Evolutionary conservation across 73 alveolate genomes (phyloP).

Genomic region (Blepharisma japonicum): DNA sequence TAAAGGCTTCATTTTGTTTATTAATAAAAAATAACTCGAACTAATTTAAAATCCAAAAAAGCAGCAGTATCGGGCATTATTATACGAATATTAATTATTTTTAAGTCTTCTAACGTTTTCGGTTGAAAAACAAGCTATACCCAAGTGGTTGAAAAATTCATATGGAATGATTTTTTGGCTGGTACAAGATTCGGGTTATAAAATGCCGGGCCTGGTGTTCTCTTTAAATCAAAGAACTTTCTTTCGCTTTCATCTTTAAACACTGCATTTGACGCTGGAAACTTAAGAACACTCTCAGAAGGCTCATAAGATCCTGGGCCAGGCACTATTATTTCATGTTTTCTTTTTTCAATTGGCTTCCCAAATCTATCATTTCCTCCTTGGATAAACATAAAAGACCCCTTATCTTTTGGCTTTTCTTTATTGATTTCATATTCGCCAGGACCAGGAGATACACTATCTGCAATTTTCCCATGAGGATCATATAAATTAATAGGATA

Average conservation of each 20-base stretch:
- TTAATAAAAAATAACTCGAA: no score
- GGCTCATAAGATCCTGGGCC: conserved; percentile 54
- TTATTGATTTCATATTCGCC: background rate
- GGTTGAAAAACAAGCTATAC: background rate
- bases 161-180: conserved; percentile 42
- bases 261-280: conserved; percentile 27
- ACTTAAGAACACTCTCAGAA: conserved; percentile 32
- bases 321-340: conserved; percentile 39
- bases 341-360: conserved; percentile 33
- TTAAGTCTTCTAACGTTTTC: no score
- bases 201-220: conserved; percentile 68
- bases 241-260: conserved; percentile 27
- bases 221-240: background rate
- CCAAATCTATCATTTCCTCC: conserved; percentile 32
- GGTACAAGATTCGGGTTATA: conserved; percentile 59
- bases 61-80: no score
- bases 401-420: background rate
- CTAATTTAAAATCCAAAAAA: no score
- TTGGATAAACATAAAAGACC: conserved; percentile 19
- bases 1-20: no score
- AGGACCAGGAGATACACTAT: conserved; percentile 29
- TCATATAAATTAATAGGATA: conserved; percentile 20
- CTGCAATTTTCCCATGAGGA: conserved; percentile 14
- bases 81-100: no score
- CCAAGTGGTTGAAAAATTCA: conserved; percentile 19